Percentiles rank a stretch among this genome's conserved stretches.
phyloP scores from a whole-genome alignment of 768 basidiomycete species.

The Hebeloma cylindrosporum region DNA sequence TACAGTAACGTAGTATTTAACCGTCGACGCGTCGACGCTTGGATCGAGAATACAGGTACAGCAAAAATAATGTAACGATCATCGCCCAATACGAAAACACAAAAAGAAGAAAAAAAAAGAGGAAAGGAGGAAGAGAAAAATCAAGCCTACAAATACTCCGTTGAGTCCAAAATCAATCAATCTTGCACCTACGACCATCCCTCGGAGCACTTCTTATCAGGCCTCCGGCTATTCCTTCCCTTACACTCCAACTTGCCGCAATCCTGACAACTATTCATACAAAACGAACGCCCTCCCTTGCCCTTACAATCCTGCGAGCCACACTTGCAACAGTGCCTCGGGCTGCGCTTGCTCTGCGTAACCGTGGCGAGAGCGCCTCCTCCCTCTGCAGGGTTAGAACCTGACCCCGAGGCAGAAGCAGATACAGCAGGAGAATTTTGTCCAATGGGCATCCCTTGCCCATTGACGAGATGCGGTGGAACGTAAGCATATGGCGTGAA shows the following conservation, averaged over 20 bases:
- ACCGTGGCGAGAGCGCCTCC: slow-evolving; percentile 1
- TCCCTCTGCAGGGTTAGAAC: neutral
- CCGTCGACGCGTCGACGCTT: too few relatives aligned
- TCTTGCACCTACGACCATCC: slow-evolving; percentile 42
- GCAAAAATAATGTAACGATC: too few relatives aligned
- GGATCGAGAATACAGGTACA: too few relatives aligned
- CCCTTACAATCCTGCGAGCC: slow-evolving; percentile 82
- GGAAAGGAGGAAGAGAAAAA: too few relatives aligned
- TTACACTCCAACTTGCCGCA: slow-evolving; percentile 80
- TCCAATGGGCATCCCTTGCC: slow-evolving; percentile 21
- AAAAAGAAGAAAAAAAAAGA: too few relatives aligned
- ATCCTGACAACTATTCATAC: slow-evolving; percentile 74
- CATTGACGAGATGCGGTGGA: slow-evolving; percentile 24
- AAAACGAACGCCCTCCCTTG: slow-evolving; percentile 75
- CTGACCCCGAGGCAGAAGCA: neutral
- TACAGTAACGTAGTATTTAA: too few relatives aligned
- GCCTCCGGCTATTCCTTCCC: slow-evolving; percentile 74
- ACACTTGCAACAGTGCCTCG: slow-evolving; percentile 79
- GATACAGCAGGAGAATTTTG: slow-evolving; percentile 7
- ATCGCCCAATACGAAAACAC: too few relatives aligned
- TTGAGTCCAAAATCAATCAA: too few relatives aligned
- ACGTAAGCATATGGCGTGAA: slow-evolving; percentile 29
- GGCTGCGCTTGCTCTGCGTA: slow-evolving; percentile 56
- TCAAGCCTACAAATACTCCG: too few relatives aligned
- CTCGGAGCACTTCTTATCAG: slow-evolving; percentile 72